Evolutionary conservation across 306 rosid species (phyloP), one percentile per base, ranked within the genome.

Genomic region (Castanea sativa): DNA sequence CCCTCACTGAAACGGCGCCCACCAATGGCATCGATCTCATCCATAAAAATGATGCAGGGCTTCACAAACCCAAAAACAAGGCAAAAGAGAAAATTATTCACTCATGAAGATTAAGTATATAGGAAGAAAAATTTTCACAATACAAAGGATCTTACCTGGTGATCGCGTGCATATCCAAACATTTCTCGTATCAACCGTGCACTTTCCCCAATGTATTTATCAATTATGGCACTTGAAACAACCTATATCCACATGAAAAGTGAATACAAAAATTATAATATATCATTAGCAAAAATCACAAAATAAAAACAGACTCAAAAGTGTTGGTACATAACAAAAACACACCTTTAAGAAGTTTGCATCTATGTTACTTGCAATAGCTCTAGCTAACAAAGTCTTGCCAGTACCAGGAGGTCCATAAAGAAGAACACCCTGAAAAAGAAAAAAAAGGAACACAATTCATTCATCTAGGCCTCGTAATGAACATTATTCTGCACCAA

Each of bases 41-140:
- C 99, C 99, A 96, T 96, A 83, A 96, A 96, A 59, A 96, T 96
- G 84, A 96, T 96, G 91, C 99, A 96, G 49, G 99, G 99, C 98
- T 96, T 69, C 29, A 77, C 68, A 76, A 71, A 76, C 16, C 82
- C 41, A 77, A 63, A 74, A 71, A 76, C 16, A 84, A 69, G 56
- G 69, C 19, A 30, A 78, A 75, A 57, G 25, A 65, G 78, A 16
- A 64, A 85, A 76, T 32, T 55, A 78, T 33, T 72, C 60, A 23
- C 14, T 45, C 20, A 55, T 60, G 70, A 19, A 78, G 19, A 78
- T 19, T 74, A 35, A 67, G 49, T 45, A 51, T n/a, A 55, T 1
- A 65, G 25, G 8, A 80, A 77, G 67, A 71, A 71, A 67, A 73
- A 13, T 72, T 49, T 68, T 25, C 7, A 9, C 15, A 32, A n/a